Evolutionary conservation across 2,329 filamentous ascomycete species (phyloP), one percentile per base, ranked within the genome.

Genomic region (Phialemoniopsis sp.): DNA sequence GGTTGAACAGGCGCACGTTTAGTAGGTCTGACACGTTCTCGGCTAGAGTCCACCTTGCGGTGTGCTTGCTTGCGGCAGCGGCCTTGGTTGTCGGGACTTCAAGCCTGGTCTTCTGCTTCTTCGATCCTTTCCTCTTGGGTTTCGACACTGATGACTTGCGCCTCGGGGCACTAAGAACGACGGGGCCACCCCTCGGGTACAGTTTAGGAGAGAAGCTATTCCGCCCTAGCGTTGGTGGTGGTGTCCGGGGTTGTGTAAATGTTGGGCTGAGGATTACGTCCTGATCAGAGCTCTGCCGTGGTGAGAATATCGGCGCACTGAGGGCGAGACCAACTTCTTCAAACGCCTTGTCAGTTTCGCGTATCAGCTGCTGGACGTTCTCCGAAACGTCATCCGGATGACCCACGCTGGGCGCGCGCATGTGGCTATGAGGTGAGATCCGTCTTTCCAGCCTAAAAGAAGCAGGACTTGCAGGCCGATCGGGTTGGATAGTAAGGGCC

Each of bases 1-100:
- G 68, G 44, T 67, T 67, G 52, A 82, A 79, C 34, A 74, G 62
- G 32, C 72, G 73, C 14, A 71, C 69, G 32, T 63, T 72, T 42
- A 82, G 67, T 10, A 79, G 60, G 21, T 77, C 76, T n/a, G 72
- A 66, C 48, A 82, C 65, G 45, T 77, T 78, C 37, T 76, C 73
- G 0, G 74, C 66, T 21, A 81, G 54, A 13, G 68, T 70, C 73
- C 76, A 77, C 57, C 70, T 64, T 32, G 71, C 54, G 16, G 54
- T 56, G n/a, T 50, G 53, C 45, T 55, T 61, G 33, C 40, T 38
- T 26, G 51, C 36, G 44, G 8, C 28, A 57, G 33, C 32, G 54
- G 40, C 47, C 48, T 41, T 43, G 50, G 35, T 47, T 41, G 43
- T 48, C 51, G 50, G 57, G 49, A 10, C 47, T 18, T 38, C 46